Evolutionary conservation across 805 yeast species (phyloP).

Genomic region (Trichomonascus vanleenenianus): DNA sequence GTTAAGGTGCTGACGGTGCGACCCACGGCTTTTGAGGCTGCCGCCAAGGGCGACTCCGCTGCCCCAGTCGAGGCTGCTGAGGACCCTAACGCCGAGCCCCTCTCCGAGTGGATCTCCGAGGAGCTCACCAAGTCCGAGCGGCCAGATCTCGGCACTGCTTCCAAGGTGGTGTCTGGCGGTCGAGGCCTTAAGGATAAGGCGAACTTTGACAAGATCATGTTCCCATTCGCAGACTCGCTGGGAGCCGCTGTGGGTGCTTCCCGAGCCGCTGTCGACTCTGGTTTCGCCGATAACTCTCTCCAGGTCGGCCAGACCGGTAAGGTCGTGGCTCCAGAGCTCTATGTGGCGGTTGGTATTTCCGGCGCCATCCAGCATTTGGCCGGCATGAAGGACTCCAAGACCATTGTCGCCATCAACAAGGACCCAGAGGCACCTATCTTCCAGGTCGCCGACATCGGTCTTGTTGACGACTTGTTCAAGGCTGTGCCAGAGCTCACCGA

Average conservation of each 20-base stretch:
- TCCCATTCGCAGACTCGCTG: slow-evolving; percentile 76
- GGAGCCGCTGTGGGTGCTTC: slow-evolving; percentile 96
- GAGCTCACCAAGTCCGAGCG: slow-evolving; percentile 69
- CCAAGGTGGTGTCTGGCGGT: slow-evolving; percentile 83
- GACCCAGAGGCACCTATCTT: slow-evolving; percentile 93
- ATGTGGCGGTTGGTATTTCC: slow-evolving; percentile 87
- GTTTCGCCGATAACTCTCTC: slow-evolving; percentile 89
- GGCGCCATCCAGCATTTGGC: slow-evolving; percentile 99
- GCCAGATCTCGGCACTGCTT: slow-evolving; percentile 85
- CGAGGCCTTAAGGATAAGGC: slow-evolving; percentile 89
- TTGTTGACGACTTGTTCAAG: slow-evolving; percentile 83
- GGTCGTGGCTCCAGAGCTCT: slow-evolving; percentile 92
- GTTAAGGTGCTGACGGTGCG: slow-evolving; percentile 70
- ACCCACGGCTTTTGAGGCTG: slow-evolving; percentile 65
- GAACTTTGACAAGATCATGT: slow-evolving; percentile 65
- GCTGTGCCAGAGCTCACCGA: slow-evolving; percentile 85
- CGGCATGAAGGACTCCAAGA: slow-evolving; percentile 95
- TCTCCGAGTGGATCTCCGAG: slow-evolving; percentile 64
- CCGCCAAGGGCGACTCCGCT: slow-evolving; percentile 33
- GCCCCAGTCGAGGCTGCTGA: slow-evolving; percentile 36
- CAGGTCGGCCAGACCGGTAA: slow-evolving; percentile 99
- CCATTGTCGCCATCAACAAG: slow-evolving; percentile 89
- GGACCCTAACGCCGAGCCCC: slow-evolving; percentile 29
- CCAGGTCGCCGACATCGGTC: slow-evolving; percentile 81
- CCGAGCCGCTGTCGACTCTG: slow-evolving; percentile 96